These are phyloP conservation scores for Fusarium clavum DNA, from an alignment of 2,329 filamentous ascomycete species.

Conservation along the genomic window DNA sequence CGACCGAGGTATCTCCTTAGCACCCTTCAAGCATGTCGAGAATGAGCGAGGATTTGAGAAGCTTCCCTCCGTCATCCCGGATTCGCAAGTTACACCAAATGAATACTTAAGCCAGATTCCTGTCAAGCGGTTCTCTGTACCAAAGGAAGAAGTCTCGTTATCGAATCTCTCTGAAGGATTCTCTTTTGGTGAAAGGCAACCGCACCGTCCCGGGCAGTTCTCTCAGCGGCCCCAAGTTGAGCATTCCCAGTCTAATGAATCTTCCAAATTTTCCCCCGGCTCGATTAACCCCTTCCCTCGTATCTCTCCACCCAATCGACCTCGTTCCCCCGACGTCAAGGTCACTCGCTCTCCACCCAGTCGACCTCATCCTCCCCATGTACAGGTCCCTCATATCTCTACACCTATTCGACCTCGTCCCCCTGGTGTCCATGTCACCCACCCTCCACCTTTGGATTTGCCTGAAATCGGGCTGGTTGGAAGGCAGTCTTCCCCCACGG, in stretches of 20 bases:
- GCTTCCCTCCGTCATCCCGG: conserved; percentile 15
- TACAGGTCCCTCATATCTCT: neutral
- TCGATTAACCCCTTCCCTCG: neutral
- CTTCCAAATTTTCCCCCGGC: neutral
- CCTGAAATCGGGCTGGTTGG: conserved; percentile 30
- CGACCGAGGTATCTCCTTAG: conserved; percentile 10
- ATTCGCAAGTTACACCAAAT: conserved; percentile 20
- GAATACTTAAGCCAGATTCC: neutral
- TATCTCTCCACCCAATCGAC: neutral
- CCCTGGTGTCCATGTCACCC: neutral
- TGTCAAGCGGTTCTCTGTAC: conserved; percentile 25
- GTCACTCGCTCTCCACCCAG: neutral
- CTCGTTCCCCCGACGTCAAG: neutral
- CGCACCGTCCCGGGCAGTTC: conserved; percentile 41
- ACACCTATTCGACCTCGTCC: neutral
- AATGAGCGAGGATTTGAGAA: conserved; percentile 26
- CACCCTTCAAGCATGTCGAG: conserved; percentile 7
- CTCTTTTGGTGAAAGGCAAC: conserved; percentile 34
- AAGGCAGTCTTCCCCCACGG: neutral
- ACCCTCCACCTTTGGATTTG: conserved; percentile 25
- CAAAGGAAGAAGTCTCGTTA: conserved; percentile 39
- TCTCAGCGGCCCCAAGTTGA: conserved; percentile 32
- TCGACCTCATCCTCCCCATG: neutral
- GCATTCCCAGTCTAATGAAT: neutral
- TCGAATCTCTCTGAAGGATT: conserved; percentile 41